These are phyloP conservation scores for Asparagopsis taxiformis DNA, from an alignment of 31 red algal genomes.

Conservation along the genomic window DNA sequence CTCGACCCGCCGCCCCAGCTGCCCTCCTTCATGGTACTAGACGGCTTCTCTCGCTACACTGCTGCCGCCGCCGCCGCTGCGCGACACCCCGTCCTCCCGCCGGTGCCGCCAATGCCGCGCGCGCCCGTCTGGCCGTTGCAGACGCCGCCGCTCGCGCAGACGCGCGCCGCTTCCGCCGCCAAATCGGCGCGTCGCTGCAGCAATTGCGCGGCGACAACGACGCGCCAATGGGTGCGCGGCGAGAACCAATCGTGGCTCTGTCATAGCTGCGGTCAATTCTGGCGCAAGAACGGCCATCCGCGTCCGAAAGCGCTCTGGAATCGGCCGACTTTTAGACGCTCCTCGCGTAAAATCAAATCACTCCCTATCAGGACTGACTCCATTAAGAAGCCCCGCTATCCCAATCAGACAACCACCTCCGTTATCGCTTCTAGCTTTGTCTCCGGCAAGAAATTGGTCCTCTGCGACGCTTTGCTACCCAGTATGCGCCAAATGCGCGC, in stretches of 20 bases:
- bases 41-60: background rate
- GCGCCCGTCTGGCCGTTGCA: no score
- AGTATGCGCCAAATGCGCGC: no score
- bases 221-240: conserved; percentile 23
- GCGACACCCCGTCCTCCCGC: no score
- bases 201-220: conserved; percentile 4
- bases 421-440: no score
- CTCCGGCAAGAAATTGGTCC: no score
- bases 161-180: background rate
- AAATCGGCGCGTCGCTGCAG: background rate
- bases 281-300: conserved; percentile 22
- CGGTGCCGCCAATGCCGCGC: no score
- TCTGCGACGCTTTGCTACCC: no score
- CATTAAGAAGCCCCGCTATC: no score
- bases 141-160: no score
- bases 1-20: no score
- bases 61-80: no score
- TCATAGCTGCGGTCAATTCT: conserved; percentile 32
- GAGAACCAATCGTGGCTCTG: conserved; percentile 17
- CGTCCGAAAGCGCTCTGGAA: conserved; percentile 12
- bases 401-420: no score
- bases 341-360: conserved; percentile 7
- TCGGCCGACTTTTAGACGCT: conserved; percentile 15
- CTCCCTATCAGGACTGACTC: background rate
- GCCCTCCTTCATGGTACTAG: background rate